These are phyloP conservation scores for Emergomyces orientalis DNA, from an alignment of 2,329 filamentous ascomycete genomes.

Conservation along the genomic window DNA sequence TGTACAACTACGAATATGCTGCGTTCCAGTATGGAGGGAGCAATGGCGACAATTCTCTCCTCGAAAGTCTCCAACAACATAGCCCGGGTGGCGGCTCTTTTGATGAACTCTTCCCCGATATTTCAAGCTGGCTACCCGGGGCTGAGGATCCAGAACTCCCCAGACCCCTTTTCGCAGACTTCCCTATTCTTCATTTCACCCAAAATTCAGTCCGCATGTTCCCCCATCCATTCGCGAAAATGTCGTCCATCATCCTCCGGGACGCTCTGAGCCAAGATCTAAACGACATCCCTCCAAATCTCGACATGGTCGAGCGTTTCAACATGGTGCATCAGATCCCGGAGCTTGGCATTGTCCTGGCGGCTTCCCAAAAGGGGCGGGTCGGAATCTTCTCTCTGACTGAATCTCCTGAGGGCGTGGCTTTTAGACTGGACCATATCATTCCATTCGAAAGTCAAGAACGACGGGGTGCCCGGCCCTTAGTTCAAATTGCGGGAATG, in stretches of 20 bases:
- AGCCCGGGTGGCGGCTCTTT: neutral
- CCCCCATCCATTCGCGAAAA: constrained; percentile 24
- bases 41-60: constrained; percentile 3
- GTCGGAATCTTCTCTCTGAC: constrained; percentile 48
- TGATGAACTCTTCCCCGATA: constrained; percentile 1
- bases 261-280: constrained; percentile 24
- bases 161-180: constrained; percentile 20
- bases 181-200: constrained; percentile 37
- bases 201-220: constrained; percentile 32
- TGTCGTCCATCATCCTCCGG: constrained; percentile 26
- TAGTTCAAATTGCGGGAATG: constrained; percentile 44
- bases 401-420: constrained; percentile 24
- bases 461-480: constrained; percentile 33
- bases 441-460: constrained; percentile 47
- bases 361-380: constrained; percentile 50
- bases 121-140: neutral
- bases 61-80: constrained; percentile 1
- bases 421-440: constrained; percentile 47
- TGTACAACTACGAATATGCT: constrained; percentile 15
- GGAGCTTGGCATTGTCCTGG: constrained; percentile 49
- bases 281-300: constrained; percentile 18
- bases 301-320: constrained; percentile 40
- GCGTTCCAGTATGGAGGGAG: constrained; percentile 4
- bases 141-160: constrained; percentile 12
- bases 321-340: constrained; percentile 52